Conservation (phyloP, 352 stramenopile genomes). For the Blastocystis sp. region DNA sequence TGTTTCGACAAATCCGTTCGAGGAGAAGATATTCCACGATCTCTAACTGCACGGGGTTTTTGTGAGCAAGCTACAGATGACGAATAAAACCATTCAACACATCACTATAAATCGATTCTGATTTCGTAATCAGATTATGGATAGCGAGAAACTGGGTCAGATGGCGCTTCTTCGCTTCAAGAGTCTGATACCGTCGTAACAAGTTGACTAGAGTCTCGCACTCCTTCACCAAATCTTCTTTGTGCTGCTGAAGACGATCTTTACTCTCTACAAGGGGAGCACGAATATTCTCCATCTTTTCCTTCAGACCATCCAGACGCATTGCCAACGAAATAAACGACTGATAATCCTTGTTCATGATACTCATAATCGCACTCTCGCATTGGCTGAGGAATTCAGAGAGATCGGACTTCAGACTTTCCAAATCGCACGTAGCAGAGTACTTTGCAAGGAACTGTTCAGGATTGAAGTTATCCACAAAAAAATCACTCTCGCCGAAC, state of each 20-base stretch:
- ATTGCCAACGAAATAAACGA: slow-evolving; percentile 46
- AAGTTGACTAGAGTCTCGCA: neutral
- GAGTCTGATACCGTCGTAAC: neutral
- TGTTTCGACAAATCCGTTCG: neutral
- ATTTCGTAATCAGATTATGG: neutral
- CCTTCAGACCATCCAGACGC: slow-evolving; percentile 32
- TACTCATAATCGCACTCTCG: slow-evolving; percentile 46
- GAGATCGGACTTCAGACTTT: slow-evolving; percentile 21
- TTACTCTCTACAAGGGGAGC: neutral
- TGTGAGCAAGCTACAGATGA: neutral
- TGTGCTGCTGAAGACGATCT: slow-evolving; percentile 17
- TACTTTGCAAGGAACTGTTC: slow-evolving; percentile 51
- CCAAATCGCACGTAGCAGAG: neutral
- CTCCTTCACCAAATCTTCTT: neutral
- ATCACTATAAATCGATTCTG: neutral
- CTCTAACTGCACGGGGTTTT: slow-evolving; percentile 7
- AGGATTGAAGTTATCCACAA: slow-evolving; percentile 52
- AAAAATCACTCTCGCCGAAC: slow-evolving; percentile 57
- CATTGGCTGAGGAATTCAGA: slow-evolving; percentile 11
- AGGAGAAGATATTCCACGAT: neutral
- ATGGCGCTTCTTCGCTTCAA: slow-evolving; percentile 12
- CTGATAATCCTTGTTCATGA: slow-evolving; percentile 56
- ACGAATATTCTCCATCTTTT: neutral
- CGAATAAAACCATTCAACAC: neutral
- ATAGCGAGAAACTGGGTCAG: neutral